Percentiles rank a stretch among this genome's conserved stretches.
Conservation (phyloP, 2,329 filamentous ascomycete genomes). For the Penicillium sp. region DNA sequence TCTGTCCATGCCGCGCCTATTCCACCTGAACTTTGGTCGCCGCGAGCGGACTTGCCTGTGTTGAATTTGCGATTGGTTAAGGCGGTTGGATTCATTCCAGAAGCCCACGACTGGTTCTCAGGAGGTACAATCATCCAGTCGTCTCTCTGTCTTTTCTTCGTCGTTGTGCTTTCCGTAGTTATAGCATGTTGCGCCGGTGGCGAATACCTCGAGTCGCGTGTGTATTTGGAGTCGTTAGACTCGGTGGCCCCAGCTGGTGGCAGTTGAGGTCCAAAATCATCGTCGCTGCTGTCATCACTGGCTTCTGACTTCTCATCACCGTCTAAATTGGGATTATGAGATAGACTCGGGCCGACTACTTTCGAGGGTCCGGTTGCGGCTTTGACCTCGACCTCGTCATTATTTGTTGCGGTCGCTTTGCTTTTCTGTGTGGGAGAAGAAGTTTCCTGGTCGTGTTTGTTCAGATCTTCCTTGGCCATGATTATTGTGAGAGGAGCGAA, state of each 20-base stretch:
- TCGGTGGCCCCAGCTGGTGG: constrained; percentile 16
- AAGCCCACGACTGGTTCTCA: constrained; percentile 47
- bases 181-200: background rate
- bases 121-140: constrained; percentile 78
- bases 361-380: constrained; percentile 20
- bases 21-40: constrained; percentile 34
- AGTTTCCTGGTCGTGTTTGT: background rate
- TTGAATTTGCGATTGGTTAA: constrained; percentile 77
- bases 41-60: constrained; percentile 57
- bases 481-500: background rate
- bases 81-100: constrained; percentile 74
- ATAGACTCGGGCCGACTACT: constrained; percentile 52
- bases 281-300: constrained; percentile 37
- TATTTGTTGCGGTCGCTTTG: background rate
- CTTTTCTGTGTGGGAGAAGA: background rate
- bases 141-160: constrained; percentile 49
- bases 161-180: background rate
- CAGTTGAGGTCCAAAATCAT: constrained; percentile 32
- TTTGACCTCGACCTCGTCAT: background rate
- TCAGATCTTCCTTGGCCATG: background rate
- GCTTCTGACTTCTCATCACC: constrained; percentile 21
- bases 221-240: background rate
- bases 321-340: constrained; percentile 34
- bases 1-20: constrained; percentile 74
- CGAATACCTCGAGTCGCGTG: background rate